Base-by-base conservation (phyloP, 176 grass and related monocot species). In the Coix lacrymajobi region DNA sequence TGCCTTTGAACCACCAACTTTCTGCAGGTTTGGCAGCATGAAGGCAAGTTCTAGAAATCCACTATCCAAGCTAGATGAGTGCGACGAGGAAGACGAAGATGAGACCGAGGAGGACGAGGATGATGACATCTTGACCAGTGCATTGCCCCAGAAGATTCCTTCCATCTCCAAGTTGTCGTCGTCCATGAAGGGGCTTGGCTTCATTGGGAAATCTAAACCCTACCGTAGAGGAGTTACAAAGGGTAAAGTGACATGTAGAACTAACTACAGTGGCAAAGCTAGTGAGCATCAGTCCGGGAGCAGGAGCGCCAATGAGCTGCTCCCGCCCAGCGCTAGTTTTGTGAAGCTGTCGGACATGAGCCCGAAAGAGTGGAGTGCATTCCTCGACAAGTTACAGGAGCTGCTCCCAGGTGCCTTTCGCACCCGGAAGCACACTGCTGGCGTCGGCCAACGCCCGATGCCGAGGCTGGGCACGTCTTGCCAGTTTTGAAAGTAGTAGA, bases 391-490 rank as follows among this genome's bases (percentile, higher is more conserved):
- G 90, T 91, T 93, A 81, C 84, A 82, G 81, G 90, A 93, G 82
- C 81, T 98, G 58, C 92, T 98, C 81, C 92, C 88, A 24, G 56
- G 80, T 2, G 88, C 90, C 0, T 93, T 98, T 83, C 51, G 7
- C 26, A 76, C 68, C 60, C 73, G 90, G 62, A 98, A 95, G 81
- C 85, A 78, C 45, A 45, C 84, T 3, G n/a, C 81, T 17, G 71
- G 75, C 19, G 40, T 22, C 0, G 82, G 70, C 39, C 88, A 56
- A 62, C 84, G 84, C 66, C 85, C 79, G 17, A 77, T 87, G 89
- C 95, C 77, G 86, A 92, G 92, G 82, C 92, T 98, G 51, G 95
- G 92, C 38, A 90, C 94, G 58, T 97, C 94, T 24, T 97, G 92
- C 87, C 89, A 97, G 92, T 97, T 97, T 94, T 97, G 87, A 97